A percentile compares a stretch with the other conserved stretches of the same genome.
Conservation (phyloP, 257 asterid species). For the Galeopsis tetrahit region DNA sequence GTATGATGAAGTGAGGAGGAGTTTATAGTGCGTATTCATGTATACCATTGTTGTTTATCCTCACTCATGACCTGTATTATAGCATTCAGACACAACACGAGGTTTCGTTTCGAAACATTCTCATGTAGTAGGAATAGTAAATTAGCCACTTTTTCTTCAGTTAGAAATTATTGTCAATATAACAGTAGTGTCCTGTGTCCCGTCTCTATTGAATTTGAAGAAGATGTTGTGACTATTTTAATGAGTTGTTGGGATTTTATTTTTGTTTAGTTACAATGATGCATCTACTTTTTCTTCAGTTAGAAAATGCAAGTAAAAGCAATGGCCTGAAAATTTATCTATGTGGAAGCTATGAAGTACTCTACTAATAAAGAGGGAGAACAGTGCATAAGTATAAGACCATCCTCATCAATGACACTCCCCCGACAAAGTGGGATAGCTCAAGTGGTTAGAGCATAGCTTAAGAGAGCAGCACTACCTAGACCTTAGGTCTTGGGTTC, state of each 20-base stretch:
- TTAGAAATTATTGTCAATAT: neutral
- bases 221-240: neutral
- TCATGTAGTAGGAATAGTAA: neutral
- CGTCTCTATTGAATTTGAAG: neutral
- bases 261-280: neutral
- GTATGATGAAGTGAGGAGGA: constrained; percentile 21
- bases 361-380: no score
- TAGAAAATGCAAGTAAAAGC: neutral
- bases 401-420: no score
- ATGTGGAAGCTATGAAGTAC: no score
- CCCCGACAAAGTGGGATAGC: no score
- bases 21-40: neutral
- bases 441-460: no score
- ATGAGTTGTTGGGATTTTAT: neutral
- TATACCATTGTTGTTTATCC: neutral
- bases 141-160: no score
- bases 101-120: neutral
- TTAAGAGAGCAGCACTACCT: no score
- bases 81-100: neutral
- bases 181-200: neutral
- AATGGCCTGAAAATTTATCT: no score
- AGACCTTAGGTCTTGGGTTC: no score
- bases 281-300: neutral
- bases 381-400: no score
- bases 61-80: constrained; percentile 2